These are phyloP conservation scores for Bacidia rubella DNA, from an alignment of 495 filamentous ascomycete genomes.

Conservation along the genomic window DNA sequence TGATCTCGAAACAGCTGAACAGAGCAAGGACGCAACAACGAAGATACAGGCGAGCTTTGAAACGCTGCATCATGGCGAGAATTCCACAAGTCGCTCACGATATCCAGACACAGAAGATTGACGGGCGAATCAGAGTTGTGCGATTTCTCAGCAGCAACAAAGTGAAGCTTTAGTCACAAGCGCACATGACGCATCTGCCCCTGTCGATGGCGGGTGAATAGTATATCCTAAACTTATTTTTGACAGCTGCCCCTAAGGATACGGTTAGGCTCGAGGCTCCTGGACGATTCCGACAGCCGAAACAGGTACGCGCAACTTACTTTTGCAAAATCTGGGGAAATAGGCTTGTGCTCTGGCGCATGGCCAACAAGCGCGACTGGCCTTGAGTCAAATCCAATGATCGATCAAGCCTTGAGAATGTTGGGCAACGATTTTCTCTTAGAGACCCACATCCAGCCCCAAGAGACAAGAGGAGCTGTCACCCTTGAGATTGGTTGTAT, in stretches of 20 bases:
- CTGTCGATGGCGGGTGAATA: not conserved
- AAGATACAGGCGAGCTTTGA: not conserved
- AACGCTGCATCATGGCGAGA: not conserved
- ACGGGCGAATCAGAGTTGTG: not conserved
- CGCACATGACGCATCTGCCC: not conserved
- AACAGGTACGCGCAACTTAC: conserved; percentile 3
- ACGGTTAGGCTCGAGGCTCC: not conserved
- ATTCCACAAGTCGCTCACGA: not conserved
- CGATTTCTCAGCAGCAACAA: not conserved
- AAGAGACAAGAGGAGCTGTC: not conserved
- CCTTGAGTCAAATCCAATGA: not conserved
- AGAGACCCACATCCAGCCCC: not conserved
- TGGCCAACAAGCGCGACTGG: not conserved
- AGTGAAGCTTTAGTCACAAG: not conserved
- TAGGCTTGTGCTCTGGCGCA: conserved; percentile 1
- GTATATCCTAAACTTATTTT: not conserved
- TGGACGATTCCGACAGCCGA: not conserved
- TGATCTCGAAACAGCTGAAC: not conserved
- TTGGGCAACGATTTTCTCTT: not conserved
- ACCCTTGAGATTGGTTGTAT: not conserved
- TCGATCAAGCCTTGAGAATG: not conserved
- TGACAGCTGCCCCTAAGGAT: not conserved
- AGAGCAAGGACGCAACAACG: not conserved
- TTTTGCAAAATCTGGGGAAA: conserved; percentile 1
- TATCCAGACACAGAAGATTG: not conserved